These are phyloP conservation scores for Aureobasidium sp. DNA, from an alignment of 2,329 filamentous ascomycete genomes.

Conservation along the genomic window DNA sequence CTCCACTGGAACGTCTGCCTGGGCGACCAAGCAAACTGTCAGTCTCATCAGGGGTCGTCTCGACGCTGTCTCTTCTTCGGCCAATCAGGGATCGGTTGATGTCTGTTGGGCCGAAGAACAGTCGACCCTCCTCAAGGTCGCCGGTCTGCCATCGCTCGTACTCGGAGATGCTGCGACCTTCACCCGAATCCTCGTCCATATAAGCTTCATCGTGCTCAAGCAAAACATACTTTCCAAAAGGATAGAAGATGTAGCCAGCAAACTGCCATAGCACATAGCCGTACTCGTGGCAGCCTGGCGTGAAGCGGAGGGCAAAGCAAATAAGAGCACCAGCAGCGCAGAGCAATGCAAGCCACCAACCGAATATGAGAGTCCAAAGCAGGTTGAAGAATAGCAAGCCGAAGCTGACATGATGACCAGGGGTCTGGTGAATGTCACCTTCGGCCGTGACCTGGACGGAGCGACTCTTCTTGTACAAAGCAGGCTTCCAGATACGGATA, in stretches of 20 bases:
- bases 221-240: conserved; percentile 92
- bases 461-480: conserved; percentile 92
- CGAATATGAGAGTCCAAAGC: conserved; percentile 83
- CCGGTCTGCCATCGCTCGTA: conserved; percentile 99
- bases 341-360: conserved; percentile 87
- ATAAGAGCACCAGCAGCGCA: conserved; percentile 65
- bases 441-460: conserved; percentile 96
- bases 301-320: conserved; percentile 70
- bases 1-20: conserved; percentile 33
- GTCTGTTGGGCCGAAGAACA: conserved; percentile 83
- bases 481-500: conserved; percentile 98
- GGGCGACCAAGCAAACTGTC: conserved; percentile 75
- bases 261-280: conserved; percentile 78
- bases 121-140: conserved; percentile 85
- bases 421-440: conserved; percentile 91
- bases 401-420: conserved; percentile 73
- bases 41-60: conserved; percentile 71
- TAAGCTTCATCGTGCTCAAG: conserved; percentile 92
- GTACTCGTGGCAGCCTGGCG: conserved; percentile 75
- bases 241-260: conserved; percentile 82
- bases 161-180: conserved; percentile 94
- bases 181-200: conserved; percentile 85
- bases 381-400: conserved; percentile 86
- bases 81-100: conserved; percentile 70
- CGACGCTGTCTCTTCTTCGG: conserved; percentile 76